A percentile compares a stretch with the other conserved stretches of the same genome.
Conservation (phyloP, 2,329 filamentous ascomycete species). For the Aspergillus uvarum region DNA sequence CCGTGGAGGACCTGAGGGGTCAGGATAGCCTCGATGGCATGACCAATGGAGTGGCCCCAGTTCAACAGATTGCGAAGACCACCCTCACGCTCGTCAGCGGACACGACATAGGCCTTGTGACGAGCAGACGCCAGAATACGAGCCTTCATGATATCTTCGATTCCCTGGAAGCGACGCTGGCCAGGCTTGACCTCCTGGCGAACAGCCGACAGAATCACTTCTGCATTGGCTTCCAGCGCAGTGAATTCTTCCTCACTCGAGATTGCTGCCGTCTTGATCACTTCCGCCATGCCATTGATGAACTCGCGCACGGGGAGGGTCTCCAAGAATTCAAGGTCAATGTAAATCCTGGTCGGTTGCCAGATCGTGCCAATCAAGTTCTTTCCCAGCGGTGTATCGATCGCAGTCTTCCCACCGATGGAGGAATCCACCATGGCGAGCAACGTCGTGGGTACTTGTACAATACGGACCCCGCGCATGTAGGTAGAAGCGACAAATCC, state of each 20-base stretch:
- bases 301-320: constrained; percentile 89
- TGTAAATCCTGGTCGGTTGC: constrained; percentile 92
- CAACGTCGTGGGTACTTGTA: constrained; percentile 93
- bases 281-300: constrained; percentile 98
- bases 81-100: constrained; percentile 89
- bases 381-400: constrained; percentile 93
- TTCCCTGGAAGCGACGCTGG: constrained; percentile 64
- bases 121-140: constrained; percentile 87
- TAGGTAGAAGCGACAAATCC: constrained; percentile 97
- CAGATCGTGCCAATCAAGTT: constrained; percentile 95
- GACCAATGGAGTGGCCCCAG: constrained; percentile 96
- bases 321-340: constrained; percentile 88
- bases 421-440: constrained; percentile 98
- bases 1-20: constrained; percentile 95
- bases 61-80: constrained; percentile 92
- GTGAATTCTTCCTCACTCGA: constrained; percentile 88
- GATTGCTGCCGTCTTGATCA: constrained; percentile 95
- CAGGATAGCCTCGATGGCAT: constrained; percentile 92
- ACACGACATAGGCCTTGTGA: constrained; percentile 93
- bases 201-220: constrained; percentile 71
- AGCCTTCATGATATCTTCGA: constrained; percentile 69
- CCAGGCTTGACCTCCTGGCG: constrained; percentile 59
- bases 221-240: constrained; percentile 76
- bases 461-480: constrained; percentile 94
- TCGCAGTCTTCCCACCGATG: constrained; percentile 97